Conservation (phyloP, 208 protist genomes). For the Trypanosomatidae sp. region DNA sequence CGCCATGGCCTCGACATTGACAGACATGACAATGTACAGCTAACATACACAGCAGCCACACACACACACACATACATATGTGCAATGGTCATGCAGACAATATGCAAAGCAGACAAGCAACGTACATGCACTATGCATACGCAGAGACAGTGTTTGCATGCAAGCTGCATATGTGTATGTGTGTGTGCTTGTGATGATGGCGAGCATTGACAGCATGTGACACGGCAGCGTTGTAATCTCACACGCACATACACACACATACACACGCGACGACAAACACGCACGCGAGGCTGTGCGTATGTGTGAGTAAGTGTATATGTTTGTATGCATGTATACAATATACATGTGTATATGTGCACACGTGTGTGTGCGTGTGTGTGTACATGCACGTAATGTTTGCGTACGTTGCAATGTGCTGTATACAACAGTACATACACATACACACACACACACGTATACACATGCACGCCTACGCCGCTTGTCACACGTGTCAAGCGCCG, state of each 20-base stretch:
- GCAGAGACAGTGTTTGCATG: too few relatives aligned
- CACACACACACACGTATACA: too few relatives aligned
- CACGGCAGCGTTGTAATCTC: background rate
- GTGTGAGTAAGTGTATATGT: background rate
- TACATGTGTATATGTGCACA: too few relatives aligned
- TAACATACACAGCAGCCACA: background rate
- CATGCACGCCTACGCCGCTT: too few relatives aligned
- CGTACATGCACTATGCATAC: background rate
- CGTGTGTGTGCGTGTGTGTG: too few relatives aligned
- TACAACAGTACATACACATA: too few relatives aligned
- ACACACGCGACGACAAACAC: too few relatives aligned
- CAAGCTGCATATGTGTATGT: too few relatives aligned
- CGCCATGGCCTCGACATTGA: conserved; percentile 32
- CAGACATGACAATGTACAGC: conserved; percentile 18
- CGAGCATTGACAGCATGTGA: background rate
- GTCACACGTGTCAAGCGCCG: too few relatives aligned
- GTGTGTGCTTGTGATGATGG: background rate
- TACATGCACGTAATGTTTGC: too few relatives aligned
- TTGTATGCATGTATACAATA: too few relatives aligned
- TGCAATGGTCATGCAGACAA: background rate
- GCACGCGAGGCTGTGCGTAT: background rate
- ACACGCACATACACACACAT: background rate
- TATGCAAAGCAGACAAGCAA: background rate
- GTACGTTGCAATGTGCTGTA: too few relatives aligned
- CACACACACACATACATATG: background rate